Conservation (phyloP, 257 asterid species). For the Solanum ahanhuiri region DNA sequence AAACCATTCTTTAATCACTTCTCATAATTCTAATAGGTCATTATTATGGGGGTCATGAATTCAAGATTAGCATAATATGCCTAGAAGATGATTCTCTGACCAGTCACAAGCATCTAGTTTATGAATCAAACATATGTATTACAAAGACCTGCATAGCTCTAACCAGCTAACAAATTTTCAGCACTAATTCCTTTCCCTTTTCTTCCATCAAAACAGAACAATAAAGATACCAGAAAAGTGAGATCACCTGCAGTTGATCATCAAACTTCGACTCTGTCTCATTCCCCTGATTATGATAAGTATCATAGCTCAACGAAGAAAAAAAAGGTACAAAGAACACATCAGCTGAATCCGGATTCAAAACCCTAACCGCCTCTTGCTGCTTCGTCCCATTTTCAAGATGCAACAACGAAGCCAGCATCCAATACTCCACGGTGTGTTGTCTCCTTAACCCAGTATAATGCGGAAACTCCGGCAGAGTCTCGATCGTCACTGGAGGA, state of each 20-base stretch:
- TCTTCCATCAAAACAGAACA: neutral
- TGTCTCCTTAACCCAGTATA: constrained; percentile 28
- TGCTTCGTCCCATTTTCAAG: neutral
- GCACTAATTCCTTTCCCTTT: neutral
- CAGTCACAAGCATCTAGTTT: neutral
- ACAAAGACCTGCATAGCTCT: neutral
- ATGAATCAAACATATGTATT: neutral
- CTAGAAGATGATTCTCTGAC: neutral
- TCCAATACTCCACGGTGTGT: constrained; percentile 50
- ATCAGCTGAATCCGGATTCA: constrained; percentile 65
- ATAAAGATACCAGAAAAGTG: neutral
- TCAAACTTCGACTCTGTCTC: constrained; percentile 44
- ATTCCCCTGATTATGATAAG: constrained; percentile 45
- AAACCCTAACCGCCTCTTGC: constrained; percentile 60
- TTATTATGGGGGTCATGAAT: neutral
- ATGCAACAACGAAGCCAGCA: constrained; percentile 41
- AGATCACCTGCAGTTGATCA: constrained; percentile 66
- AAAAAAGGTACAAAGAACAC: constrained; percentile 83
- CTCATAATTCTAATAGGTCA: neutral
- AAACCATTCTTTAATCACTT: neutral
- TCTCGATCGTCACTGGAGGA: constrained; percentile 22
- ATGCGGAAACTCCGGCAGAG: constrained; percentile 30
- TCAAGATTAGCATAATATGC: neutral
- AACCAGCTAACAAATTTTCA: neutral
- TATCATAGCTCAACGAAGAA: constrained; percentile 67